These are phyloP conservation scores for Coleophoma eucalyptorum DNA, from an alignment of 2,329 filamentous ascomycete genomes.

Conservation along the genomic window DNA sequence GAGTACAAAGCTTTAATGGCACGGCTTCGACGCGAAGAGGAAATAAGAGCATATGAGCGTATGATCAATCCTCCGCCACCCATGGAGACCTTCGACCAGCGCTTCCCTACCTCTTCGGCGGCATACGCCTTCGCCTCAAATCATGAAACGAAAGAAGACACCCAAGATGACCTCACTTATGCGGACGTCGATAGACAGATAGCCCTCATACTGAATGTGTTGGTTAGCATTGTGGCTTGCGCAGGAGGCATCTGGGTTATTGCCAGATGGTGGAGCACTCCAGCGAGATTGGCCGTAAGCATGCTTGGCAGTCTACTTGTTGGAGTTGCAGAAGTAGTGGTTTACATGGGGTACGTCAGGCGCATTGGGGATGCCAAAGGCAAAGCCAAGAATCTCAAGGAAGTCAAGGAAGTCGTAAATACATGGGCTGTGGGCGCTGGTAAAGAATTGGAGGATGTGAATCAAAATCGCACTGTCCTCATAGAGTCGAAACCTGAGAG, in stretches of 20 bases:
- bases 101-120: conserved; percentile 48
- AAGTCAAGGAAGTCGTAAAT: conserved; percentile 65
- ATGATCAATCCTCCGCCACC: conserved; percentile 63
- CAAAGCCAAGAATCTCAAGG: conserved; percentile 54
- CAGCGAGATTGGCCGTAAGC: conserved; percentile 65
- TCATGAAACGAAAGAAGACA: conserved; percentile 37
- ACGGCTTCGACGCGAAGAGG: conserved; percentile 76
- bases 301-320: conserved; percentile 68
- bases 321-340: conserved; percentile 70
- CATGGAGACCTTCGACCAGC: conserved; percentile 55
- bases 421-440: conserved; percentile 62
- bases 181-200: conserved; percentile 77
- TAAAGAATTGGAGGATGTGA: conserved; percentile 20
- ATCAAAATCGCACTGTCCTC: neutral
- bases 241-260: conserved; percentile 75
- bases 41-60: conserved; percentile 75
- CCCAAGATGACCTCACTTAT: conserved; percentile 60
- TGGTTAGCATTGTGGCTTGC: conserved; percentile 80
- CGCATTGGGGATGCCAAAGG: conserved; percentile 65
- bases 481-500: neutral
- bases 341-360: conserved; percentile 73
- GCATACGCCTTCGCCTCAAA: conserved; percentile 52
- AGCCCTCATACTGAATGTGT: conserved; percentile 82
- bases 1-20: conserved; percentile 90
- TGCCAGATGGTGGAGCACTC: conserved; percentile 71